phyloP scores from a whole-genome alignment of 306 rosid genomes.

The Arachis hypogaea region DNA sequence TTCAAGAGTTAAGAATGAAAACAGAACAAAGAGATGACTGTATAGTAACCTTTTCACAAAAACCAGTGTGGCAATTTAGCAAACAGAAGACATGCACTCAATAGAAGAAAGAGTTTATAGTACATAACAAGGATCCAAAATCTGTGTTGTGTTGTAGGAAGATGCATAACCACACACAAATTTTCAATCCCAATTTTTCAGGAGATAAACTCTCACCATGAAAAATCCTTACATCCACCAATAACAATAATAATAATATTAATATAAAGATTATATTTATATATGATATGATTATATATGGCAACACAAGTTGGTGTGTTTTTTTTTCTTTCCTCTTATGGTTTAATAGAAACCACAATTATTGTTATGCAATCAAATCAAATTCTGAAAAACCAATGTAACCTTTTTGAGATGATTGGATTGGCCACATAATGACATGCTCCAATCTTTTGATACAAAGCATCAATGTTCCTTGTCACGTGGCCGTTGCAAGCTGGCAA shows the following conservation, averaged over 20 bases:
- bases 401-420: constrained; percentile 46
- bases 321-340: constrained; percentile 10
- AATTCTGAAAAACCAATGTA: constrained; percentile 15
- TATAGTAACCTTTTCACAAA: background rate
- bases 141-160: constrained; percentile 19
- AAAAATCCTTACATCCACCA: constrained; percentile 45
- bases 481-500: constrained; percentile 27
- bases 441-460: constrained; percentile 10
- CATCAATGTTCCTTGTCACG: constrained; percentile 20
- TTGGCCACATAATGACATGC: constrained; percentile 41
- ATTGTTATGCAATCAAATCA: constrained; percentile 34
- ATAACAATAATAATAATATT: background rate
- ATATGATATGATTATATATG: constrained; percentile 8
- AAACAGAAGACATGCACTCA: constrained; percentile 40
- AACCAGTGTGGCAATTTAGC: background rate
- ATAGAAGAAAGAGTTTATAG: too few species aligned
- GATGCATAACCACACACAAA: constrained; percentile 53
- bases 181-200: constrained; percentile 2
- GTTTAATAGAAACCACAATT: background rate
- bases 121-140: constrained; percentile 39
- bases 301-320: background rate
- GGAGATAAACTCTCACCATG: constrained; percentile 42
- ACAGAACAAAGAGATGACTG: background rate
- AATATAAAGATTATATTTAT: too few species aligned
- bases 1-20: background rate